These are phyloP conservation scores for Umbelopsis sp. DNA, from an alignment of 192 early-diverging fungal genomes.

Conservation along the genomic window DNA sequence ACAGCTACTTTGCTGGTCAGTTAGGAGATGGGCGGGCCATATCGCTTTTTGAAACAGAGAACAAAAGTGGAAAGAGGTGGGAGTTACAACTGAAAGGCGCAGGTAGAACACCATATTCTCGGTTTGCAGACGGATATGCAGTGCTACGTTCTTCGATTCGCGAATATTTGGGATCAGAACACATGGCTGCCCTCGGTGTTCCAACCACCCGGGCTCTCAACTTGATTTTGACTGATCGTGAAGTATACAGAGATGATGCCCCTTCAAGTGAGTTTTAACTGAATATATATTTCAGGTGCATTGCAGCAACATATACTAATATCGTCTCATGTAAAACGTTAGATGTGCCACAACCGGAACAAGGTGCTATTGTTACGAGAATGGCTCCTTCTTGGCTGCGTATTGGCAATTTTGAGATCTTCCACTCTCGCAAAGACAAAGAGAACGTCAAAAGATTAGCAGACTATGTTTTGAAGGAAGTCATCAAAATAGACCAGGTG, in stretches of 20 bases:
- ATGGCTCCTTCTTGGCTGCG: slow-evolving; percentile 82
- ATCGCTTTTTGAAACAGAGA: slow-evolving; percentile 62
- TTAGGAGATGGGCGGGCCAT: slow-evolving; percentile 90
- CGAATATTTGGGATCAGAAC: slow-evolving; percentile 80
- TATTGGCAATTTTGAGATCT: slow-evolving; percentile 88
- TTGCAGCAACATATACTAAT: neutral
- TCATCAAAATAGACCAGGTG: slow-evolving; percentile 46
- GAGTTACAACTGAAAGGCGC: slow-evolving; percentile 90
- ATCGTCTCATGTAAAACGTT: no score
- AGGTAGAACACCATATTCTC: slow-evolving; percentile 84
- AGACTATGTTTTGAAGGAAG: slow-evolving; percentile 69
- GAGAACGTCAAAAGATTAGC: slow-evolving; percentile 60
- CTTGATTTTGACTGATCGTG: slow-evolving; percentile 62
- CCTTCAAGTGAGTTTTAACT: slow-evolving; percentile 14
- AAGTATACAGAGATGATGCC: slow-evolving; percentile 67
- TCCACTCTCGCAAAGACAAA: slow-evolving; percentile 66
- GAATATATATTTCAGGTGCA: neutral
- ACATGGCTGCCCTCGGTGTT: slow-evolving; percentile 71
- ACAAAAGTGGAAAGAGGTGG: slow-evolving; percentile 47
- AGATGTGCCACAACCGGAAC: slow-evolving; percentile 50
- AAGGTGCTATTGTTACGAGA: slow-evolving; percentile 76
- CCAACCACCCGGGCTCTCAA: slow-evolving; percentile 81
- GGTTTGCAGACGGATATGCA: slow-evolving; percentile 87
- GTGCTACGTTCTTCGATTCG: slow-evolving; percentile 86
- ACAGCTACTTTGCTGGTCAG: slow-evolving; percentile 65